phyloP scores from a whole-genome alignment of 805 yeast genomes.

The Nakazawaea siamensis region DNA sequence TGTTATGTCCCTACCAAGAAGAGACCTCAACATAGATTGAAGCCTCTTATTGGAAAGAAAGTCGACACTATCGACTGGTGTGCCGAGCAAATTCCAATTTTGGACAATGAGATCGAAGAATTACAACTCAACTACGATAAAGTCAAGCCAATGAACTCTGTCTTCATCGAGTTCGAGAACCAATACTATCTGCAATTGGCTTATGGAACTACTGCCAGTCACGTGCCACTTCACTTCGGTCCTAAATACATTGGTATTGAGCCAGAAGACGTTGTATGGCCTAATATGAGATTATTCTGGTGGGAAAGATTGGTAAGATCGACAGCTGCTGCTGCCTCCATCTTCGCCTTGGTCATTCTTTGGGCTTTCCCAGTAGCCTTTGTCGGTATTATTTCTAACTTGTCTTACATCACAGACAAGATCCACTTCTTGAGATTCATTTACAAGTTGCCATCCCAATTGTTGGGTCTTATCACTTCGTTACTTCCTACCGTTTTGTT shows the following conservation, averaged over 20 bases:
- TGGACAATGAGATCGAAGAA: constrained; percentile 47
- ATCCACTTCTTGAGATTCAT: constrained; percentile 49
- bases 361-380: constrained; percentile 80
- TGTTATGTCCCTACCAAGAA: constrained; percentile 58
- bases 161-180: constrained; percentile 70
- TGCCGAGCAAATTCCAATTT: constrained; percentile 44
- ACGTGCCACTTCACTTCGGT: constrained; percentile 53
- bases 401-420: constrained; percentile 52
- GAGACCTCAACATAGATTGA: constrained; percentile 49
- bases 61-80: constrained; percentile 56
- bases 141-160: constrained; percentile 63
- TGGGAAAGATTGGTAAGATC: constrained; percentile 61
- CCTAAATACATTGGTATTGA: constrained; percentile 58
- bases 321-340: constrained; percentile 41
- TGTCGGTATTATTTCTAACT: constrained; percentile 67
- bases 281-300: constrained; percentile 71
- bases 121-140: constrained; percentile 43
- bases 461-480: constrained; percentile 61
- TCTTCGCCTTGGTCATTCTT: constrained; percentile 45
- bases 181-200: constrained; percentile 75
- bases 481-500: constrained; percentile 60
- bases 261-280: constrained; percentile 60
- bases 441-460: constrained; percentile 39
- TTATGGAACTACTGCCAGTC: constrained; percentile 52
- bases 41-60: constrained; percentile 42